Conservation (phyloP, 2,329 filamentous ascomycete species). For the Aspergillus tanneri region DNA sequence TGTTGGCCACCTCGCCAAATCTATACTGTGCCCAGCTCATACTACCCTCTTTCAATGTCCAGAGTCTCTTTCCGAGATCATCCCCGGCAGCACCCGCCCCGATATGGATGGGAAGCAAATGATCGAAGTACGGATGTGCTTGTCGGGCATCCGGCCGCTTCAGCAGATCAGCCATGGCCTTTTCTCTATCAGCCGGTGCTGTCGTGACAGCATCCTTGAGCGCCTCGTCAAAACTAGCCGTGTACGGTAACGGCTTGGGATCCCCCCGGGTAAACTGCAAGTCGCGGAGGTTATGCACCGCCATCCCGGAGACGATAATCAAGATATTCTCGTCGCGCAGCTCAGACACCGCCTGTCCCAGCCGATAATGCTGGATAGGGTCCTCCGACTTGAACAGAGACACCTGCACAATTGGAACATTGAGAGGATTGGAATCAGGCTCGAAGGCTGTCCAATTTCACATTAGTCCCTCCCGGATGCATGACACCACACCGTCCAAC, state of each 20-base stretch:
- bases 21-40: conserved; percentile 58
- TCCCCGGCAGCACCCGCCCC: conserved; percentile 56
- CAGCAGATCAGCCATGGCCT: conserved; percentile 48
- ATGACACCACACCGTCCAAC: no score
- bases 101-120: conserved; percentile 61
- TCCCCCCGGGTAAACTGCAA: conserved; percentile 48
- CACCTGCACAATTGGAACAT: conserved; percentile 69
- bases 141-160: conserved; percentile 55
- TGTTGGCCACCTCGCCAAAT: conserved; percentile 43
- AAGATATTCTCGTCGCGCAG: conserved; percentile 67
- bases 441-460: conserved; percentile 53
- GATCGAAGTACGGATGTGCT: conserved; percentile 65
- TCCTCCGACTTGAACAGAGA: conserved; percentile 66
- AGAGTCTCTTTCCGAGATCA: conserved; percentile 48
- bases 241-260: conserved; percentile 54
- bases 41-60: conserved; percentile 52
- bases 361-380: conserved; percentile 63
- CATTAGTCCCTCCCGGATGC: background rate
- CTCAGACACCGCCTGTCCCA: conserved; percentile 65
- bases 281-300: conserved; percentile 68
- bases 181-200: conserved; percentile 43
- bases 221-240: conserved; percentile 64
- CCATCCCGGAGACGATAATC: conserved; percentile 72
- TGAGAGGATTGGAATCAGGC: conserved; percentile 60
- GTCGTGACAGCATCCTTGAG: conserved; percentile 63